Conservation (phyloP, 2,329 filamentous ascomycete species). For the Pseudocercospora macadamiae region DNA sequence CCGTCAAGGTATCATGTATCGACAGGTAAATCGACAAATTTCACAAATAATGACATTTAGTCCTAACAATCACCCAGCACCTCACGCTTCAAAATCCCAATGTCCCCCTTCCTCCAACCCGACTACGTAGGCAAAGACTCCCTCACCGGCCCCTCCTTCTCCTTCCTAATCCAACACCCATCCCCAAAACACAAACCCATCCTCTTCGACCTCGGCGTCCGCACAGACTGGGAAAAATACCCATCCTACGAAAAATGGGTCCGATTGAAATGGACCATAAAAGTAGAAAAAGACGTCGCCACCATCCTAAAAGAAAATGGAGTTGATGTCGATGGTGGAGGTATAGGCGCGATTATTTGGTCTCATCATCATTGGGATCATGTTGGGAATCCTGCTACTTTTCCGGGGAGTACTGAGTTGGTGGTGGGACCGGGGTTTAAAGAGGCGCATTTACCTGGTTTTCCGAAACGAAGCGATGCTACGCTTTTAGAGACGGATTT, state of each 20-base stretch:
- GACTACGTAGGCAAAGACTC: conserved; percentile 43
- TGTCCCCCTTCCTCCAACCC: conserved; percentile 41
- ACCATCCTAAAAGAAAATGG: conserved; percentile 46
- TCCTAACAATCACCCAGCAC: conserved; percentile 32
- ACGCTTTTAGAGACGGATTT: conserved; percentile 48
- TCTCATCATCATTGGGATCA: conserved; percentile 44
- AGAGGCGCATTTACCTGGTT: conserved; percentile 47
- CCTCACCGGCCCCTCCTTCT: conserved; percentile 46
- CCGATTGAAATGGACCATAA: conserved; percentile 40
- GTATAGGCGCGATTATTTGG: conserved; percentile 39
- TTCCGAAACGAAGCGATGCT: conserved; percentile 45
- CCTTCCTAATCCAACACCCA: conserved; percentile 54
- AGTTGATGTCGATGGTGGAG: conserved; percentile 42
- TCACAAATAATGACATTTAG: neutral
- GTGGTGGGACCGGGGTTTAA: conserved; percentile 55
- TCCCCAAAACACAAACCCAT: conserved; percentile 45
- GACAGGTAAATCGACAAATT: conserved; percentile 33
- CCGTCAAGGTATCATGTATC: conserved; percentile 42
- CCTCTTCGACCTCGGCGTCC: conserved; percentile 53
- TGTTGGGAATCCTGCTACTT: conserved; percentile 46
- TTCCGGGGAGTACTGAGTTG: conserved; percentile 46
- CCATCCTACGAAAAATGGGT: conserved; percentile 38
- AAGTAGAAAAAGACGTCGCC: conserved; percentile 48
- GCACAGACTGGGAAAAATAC: conserved; percentile 51
- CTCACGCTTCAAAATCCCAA: conserved; percentile 36